These are phyloP conservation scores for Coemansia sp. DNA, from an alignment of 192 early-diverging fungal genomes.

Conservation along the genomic window DNA sequence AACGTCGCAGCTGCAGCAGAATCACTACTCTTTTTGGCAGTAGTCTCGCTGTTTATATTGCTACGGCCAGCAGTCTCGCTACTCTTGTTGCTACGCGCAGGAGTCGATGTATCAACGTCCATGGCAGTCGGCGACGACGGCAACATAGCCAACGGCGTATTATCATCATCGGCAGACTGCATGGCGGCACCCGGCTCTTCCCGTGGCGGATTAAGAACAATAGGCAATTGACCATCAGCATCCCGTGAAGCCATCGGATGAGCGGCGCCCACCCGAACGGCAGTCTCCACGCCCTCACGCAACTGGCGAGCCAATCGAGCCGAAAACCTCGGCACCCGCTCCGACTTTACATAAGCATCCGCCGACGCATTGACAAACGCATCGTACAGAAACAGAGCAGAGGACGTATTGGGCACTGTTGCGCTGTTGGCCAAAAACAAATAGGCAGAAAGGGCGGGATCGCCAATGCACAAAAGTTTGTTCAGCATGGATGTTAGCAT, in stretches of 20 bases:
- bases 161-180: background rate
- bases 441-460: conserved; percentile 41
- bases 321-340: conserved; percentile 35
- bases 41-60: background rate
- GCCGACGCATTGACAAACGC: conserved; percentile 34
- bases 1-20: conserved; percentile 18
- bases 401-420: background rate
- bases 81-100: no score
- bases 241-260: conserved; percentile 7
- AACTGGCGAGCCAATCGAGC: conserved; percentile 39
- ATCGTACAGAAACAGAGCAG: conserved; percentile 24
- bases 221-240: background rate
- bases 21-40: background rate
- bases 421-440: conserved; percentile 44
- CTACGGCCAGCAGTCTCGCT: no score
- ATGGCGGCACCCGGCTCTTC: no score
- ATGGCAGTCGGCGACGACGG: background rate
- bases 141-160: background rate
- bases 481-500: conserved; percentile 59
- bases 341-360: conserved; percentile 48
- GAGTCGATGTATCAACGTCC: background rate
- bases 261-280: conserved; percentile 40
- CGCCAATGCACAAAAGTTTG: conserved; percentile 53
- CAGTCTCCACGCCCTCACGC: conserved; percentile 47
- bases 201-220: background rate